Base-by-base conservation (phyloP, 192 early-diverging fungal genomes). In the Chytriomyces hyalinus region DNA sequence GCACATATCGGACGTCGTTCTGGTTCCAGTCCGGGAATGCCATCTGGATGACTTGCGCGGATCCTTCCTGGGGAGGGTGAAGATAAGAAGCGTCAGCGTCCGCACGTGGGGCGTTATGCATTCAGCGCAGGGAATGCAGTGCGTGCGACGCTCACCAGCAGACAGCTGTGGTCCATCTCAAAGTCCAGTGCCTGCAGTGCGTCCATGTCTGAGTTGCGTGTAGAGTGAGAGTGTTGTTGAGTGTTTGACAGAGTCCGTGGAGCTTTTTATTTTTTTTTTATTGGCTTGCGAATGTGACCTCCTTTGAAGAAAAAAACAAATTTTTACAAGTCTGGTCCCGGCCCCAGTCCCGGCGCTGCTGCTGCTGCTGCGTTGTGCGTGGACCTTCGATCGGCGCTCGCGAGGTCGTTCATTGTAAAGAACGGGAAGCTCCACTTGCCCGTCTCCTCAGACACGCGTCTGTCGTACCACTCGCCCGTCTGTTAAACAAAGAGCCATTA, bases 381-480 rank as follows among this genome's bases (percentile, higher is more conserved):
- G 24, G 24, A 26, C 0, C 24, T 0, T 26, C 24, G 24, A 26
- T 26, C 24, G 24, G 24, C 24, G 24, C 17, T 48, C 11, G 67
- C 48, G 15, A 62, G 51, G 28, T 73, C 71, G 24, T 73, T 60
- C 57, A 60, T 73, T 8, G 71, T 63, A 53, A 73, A 48, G 24
- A 73, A 73, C 45, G 74, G 66, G 47, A 78, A 73, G 28, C 61
- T 61, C 53, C 65, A 53, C 36, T 65, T 10, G 49, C 24, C 50
- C 62, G 80, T 77, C 24, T 80, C 81, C 10, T 73, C 80, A 43
- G 84, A 71, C 1, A 88, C 87, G 7, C 87, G 67, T 60, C 63
- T 64, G 66, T 88, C 85, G 53, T 87, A 88, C 83, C 83, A 87
- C 20, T 88, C 84, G 0, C 83, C 87, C 2, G 68, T 79, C 87